phyloP scores from a whole-genome alignment of 2,329 filamentous ascomycete genomes.

The Hortaea sp. region DNA sequence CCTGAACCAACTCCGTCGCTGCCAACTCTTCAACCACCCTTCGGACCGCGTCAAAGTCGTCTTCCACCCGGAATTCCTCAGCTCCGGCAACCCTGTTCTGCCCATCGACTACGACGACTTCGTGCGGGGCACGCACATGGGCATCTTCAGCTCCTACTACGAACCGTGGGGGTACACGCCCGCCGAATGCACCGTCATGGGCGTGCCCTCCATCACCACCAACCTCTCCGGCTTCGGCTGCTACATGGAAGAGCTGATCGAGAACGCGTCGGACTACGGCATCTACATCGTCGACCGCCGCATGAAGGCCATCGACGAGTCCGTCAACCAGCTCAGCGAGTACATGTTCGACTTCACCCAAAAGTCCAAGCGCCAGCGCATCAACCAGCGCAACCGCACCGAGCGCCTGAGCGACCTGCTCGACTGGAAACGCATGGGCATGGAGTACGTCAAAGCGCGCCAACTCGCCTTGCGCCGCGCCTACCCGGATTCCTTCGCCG shows the following conservation, averaged over 20 bases:
- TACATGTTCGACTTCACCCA: conserved; percentile 89
- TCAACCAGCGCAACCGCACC: conserved; percentile 96
- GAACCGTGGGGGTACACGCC: conserved; percentile 99
- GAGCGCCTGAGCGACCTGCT: conserved; percentile 89
- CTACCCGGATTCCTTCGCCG: conserved; percentile 75
- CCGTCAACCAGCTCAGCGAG: conserved; percentile 84
- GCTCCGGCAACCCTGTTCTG: conserved; percentile 87
- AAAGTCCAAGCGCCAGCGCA: conserved; percentile 91
- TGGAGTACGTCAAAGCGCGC: conserved; percentile 97
- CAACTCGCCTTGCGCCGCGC: conserved; percentile 85
- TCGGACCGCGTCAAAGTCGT: conserved; percentile 92
- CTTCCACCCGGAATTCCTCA: conserved; percentile 97
- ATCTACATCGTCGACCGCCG: conserved; percentile 98
- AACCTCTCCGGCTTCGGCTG: conserved; percentile 97
- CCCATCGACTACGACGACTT: conserved; percentile 98
- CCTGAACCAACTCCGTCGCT: conserved; percentile 87
- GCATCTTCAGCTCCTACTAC: conserved; percentile 95
- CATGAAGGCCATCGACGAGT: conserved; percentile 92
- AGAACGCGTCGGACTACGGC: conserved; percentile 94
- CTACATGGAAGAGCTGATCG: conserved; percentile 98
- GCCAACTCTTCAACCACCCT: conserved; percentile 94
- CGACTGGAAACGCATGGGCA: conserved; percentile 98
- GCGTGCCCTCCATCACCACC: conserved; percentile 94
- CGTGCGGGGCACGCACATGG: conserved; percentile 89
- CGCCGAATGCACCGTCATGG: conserved; percentile 97